phyloP scores from a whole-genome alignment of 257 asterid species.

The Anisodus acutangulus region DNA sequence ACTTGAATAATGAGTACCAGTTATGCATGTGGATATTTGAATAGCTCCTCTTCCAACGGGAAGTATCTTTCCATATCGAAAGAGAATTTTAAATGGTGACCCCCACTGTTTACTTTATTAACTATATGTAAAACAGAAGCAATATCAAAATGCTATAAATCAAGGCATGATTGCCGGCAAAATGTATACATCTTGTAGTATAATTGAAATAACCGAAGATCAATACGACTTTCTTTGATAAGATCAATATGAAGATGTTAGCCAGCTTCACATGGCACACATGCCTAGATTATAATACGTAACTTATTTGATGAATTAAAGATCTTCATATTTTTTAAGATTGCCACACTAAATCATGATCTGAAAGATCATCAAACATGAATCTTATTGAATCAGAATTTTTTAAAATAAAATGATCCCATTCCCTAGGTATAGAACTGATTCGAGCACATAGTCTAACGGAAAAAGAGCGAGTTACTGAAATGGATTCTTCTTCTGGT shows the following conservation, averaged over 20 bases:
- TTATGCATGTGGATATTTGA: no score
- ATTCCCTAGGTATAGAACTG: background rate
- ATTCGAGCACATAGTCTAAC: conserved; percentile 45
- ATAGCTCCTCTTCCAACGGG: no score
- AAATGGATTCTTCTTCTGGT: background rate
- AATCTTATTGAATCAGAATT: background rate
- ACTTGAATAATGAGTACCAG: no score
- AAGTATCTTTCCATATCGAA: no score
- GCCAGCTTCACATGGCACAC: background rate
- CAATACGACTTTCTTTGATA: no score
- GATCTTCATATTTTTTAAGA: background rate
- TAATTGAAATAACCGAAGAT: background rate
- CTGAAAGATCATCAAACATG: background rate
- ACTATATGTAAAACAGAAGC: no score
- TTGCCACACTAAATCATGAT: background rate
- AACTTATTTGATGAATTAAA: background rate
- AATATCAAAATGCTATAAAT: no score
- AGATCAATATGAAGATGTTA: background rate
- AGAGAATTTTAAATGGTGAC: no score
- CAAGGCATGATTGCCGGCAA: no score
- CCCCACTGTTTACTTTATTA: no score
- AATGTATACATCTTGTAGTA: no score
- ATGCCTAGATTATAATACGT: background rate
- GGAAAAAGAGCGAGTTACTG: conserved; percentile 41
- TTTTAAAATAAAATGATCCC: background rate